phyloP scores from a whole-genome alignment of 2,329 filamentous ascomycete species.

The Aureobasidium melanogenum region DNA sequence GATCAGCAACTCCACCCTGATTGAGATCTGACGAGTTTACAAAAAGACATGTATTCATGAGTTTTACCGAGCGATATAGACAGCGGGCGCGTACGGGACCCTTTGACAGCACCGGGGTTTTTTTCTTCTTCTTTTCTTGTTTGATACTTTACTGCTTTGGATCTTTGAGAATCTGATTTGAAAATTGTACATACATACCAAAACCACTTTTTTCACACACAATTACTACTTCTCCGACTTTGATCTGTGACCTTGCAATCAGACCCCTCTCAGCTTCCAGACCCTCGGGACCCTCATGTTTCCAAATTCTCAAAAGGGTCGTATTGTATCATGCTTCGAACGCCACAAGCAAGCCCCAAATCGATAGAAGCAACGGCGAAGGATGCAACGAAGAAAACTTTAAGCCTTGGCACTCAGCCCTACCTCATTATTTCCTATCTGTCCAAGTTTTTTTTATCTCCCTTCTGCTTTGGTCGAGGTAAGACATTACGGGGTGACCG shows the following conservation, averaged over 20 bases:
- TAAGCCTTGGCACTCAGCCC: background rate
- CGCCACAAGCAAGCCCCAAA: background rate
- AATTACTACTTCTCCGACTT: background rate
- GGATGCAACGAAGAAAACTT: background rate
- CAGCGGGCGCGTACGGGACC: background rate
- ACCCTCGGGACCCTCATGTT: background rate
- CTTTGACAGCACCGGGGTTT: background rate
- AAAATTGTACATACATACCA: background rate
- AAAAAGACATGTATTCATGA: background rate
- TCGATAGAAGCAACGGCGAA: background rate
- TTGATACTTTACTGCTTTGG: background rate
- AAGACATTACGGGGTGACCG: background rate
- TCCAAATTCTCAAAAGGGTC: background rate
- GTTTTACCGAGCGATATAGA: background rate
- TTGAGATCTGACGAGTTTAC: background rate
- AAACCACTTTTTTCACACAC: background rate
- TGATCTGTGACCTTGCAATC: background rate
- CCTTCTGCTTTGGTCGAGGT: too few species aligned
- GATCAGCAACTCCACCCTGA: background rate
- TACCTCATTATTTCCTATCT: background rate
- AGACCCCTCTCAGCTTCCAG: background rate
- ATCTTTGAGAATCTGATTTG: background rate
- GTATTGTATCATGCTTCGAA: background rate
- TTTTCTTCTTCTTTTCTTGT: background rate
- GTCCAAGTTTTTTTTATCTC: too few species aligned